A percentile compares a stretch with the other conserved stretches of the same genome.
phyloP scores from a whole-genome alignment of 2,329 filamentous ascomycete species.

The Botrytis fabae region DNA sequence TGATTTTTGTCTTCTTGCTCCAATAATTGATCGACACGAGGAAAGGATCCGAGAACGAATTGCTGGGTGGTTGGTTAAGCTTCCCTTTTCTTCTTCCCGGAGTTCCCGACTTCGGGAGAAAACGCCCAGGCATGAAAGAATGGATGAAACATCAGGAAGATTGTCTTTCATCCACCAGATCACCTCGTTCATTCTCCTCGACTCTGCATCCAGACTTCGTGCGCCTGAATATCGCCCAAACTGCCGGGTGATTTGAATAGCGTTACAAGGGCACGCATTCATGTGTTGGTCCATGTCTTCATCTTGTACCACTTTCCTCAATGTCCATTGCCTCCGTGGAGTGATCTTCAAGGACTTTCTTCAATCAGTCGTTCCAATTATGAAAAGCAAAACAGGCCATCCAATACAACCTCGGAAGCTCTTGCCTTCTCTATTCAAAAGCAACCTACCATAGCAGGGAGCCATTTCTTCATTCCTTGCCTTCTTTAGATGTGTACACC shows the following conservation, averaged over 20 bases:
- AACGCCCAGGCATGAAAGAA: neutral
- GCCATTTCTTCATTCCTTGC: neutral
- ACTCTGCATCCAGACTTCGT: neutral
- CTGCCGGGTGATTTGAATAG: neutral
- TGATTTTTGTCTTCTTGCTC: neutral
- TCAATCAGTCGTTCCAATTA: neutral
- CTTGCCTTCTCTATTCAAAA: neutral
- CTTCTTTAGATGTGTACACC: neutral
- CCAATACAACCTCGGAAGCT: neutral
- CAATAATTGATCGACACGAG: slow-evolving; percentile 1
- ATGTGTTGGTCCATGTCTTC: neutral
- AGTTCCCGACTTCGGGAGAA: neutral
- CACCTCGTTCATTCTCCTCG: neutral
- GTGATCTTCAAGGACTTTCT: neutral
- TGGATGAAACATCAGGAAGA: slow-evolving; percentile 8
- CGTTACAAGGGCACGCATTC: neutral
- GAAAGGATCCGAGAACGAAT: neutral
- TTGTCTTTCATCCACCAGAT: slow-evolving; percentile 8
- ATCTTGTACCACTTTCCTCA: neutral
- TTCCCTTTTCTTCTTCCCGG: neutral
- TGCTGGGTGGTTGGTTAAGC: neutral
- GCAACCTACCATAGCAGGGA: neutral
- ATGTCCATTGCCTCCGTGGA: neutral
- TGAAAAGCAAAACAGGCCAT: neutral
- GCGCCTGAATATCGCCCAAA: neutral